Evolutionary conservation across 140 eudicot genomes (phyloP).

Genomic region (Senecio squalidus): DNA sequence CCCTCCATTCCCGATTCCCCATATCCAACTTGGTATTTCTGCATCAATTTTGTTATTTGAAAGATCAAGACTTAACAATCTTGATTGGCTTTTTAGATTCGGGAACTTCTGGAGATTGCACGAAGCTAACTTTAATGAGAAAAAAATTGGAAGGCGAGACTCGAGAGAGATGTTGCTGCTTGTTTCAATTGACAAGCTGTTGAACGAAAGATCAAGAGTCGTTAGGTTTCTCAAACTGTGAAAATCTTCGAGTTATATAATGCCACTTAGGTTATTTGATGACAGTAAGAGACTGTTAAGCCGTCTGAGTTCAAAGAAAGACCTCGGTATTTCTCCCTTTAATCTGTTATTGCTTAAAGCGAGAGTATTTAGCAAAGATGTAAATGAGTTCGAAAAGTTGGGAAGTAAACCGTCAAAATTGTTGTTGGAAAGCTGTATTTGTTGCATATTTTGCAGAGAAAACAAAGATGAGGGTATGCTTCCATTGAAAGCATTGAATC

Average conservation of each 20-base stretch:
- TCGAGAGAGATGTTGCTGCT: neutral
- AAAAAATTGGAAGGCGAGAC: conserved; percentile 22
- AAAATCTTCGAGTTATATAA: conserved; percentile 1
- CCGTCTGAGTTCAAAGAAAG: conserved; percentile 25
- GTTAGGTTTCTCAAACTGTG: conserved; percentile 16
- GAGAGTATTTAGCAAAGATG: conserved; percentile 30
- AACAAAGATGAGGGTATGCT: conserved; percentile 43
- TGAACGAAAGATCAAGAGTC: conserved; percentile 45
- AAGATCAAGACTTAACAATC: conserved; percentile 26
- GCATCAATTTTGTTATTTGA: conserved; percentile 44
- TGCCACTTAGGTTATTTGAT: conserved; percentile 30
- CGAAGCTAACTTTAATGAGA: conserved; percentile 25
- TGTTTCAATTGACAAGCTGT: conserved; percentile 25
- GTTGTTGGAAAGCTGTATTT: conserved; percentile 33
- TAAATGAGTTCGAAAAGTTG: neutral
- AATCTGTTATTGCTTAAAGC: conserved; percentile 39
- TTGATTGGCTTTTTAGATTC: conserved; percentile 26
- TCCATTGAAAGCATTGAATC: conserved; percentile 32
- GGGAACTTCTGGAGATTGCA: conserved; percentile 44
- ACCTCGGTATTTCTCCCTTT: conserved; percentile 34
- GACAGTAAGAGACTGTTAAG: conserved; percentile 26
- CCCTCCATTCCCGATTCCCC: conserved; percentile 21
- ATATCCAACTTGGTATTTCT: conserved; percentile 52
- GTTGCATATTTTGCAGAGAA: conserved; percentile 23
- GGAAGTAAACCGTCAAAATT: conserved; percentile 31